Evolutionary conservation across 2,329 filamentous ascomycete species (phyloP), one percentile per base, ranked within the genome.

Genomic region (Exserohilum rostratum): DNA sequence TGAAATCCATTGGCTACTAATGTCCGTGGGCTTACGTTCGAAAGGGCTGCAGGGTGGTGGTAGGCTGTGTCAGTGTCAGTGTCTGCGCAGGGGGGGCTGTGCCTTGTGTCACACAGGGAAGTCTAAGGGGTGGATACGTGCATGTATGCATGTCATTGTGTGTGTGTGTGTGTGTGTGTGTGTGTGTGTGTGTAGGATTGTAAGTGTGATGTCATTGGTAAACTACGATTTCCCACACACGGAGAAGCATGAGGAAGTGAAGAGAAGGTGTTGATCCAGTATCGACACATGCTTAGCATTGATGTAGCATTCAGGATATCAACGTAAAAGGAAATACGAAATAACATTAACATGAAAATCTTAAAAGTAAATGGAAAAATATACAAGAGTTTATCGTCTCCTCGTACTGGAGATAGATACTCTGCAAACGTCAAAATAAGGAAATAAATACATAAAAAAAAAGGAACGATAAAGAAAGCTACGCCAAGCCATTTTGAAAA

Each of bases 271-370:
- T 29, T 42, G n/a, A 4, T 42, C n/a, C 22, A n/a, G 17, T 12
- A 17, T 9, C n/a, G 5, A 7, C 39, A 42, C 25, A 42, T 17
- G 10, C 25, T 42, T n/a, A n/a, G n/a, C n/a, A n/a, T n/a, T n/a
- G n/a, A n/a, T n/a, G n/a, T n/a, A n/a, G n/a, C n/a, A n/a, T n/a
- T n/a, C n/a, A n/a, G n/a, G n/a, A n/a, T n/a, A n/a, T n/a, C n/a
- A n/a, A n/a, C n/a, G n/a, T n/a, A n/a, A n/a, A n/a, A n/a, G n/a
- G n/a, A n/a, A n/a, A n/a, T n/a, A n/a, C n/a, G n/a, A 42, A 47
- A 51, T 57, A 51, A 27, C 38, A 66, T 63, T 64, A 55, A 61
- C 46, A 56, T 57, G 40, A 56, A 62, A 53, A n/a, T n/a, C n/a
- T n/a, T 17, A 50, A 47, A 57, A 53, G 55, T 44, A 49, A 62